phyloP scores from a whole-genome alignment of 192 early-diverging fungal genomes.

The Haplosporangium gracile region DNA sequence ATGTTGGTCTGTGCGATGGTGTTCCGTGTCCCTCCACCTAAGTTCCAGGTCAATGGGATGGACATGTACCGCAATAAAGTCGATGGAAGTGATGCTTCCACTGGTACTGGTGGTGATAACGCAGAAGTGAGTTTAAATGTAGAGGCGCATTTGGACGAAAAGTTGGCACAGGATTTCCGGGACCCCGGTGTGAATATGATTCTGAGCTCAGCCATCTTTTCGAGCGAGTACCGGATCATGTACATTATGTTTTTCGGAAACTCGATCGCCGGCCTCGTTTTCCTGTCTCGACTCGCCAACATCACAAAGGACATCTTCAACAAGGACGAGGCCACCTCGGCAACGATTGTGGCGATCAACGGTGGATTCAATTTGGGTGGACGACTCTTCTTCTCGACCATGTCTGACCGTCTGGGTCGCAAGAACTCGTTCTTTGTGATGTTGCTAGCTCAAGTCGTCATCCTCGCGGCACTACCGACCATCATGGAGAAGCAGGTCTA shows the following conservation, averaged over 20 bases:
- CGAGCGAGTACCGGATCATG: slow-evolving; percentile 72
- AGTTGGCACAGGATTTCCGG: slow-evolving; percentile 34
- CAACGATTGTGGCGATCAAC: slow-evolving; percentile 68
- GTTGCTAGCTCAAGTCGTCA: slow-evolving; percentile 68
- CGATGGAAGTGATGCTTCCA: background rate
- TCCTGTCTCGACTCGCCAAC: slow-evolving; percentile 69
- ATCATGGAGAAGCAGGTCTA: slow-evolving; percentile 68
- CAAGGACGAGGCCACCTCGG: slow-evolving; percentile 34
- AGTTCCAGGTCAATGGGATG: slow-evolving; percentile 77
- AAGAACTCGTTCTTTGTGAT: slow-evolving; percentile 77
- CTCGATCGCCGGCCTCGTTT: slow-evolving; percentile 70
- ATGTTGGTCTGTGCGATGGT: slow-evolving; percentile 68
- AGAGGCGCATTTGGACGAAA: slow-evolving; percentile 17
- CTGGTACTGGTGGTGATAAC: background rate
- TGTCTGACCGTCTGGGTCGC: slow-evolving; percentile 73
- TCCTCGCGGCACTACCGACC: slow-evolving; percentile 69
- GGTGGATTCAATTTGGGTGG: slow-evolving; percentile 73
- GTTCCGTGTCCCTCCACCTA: slow-evolving; percentile 72
- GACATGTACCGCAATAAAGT: slow-evolving; percentile 62
- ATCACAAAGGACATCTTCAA: slow-evolving; percentile 71
- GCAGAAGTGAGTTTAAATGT: background rate
- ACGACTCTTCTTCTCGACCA: slow-evolving; percentile 67
- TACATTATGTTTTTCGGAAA: slow-evolving; percentile 73
- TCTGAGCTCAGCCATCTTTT: slow-evolving; percentile 64
- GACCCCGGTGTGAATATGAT: slow-evolving; percentile 66